Conservation (phyloP, 148 eudicot genomes). For the Vaccinium macrocarpon region DNA sequence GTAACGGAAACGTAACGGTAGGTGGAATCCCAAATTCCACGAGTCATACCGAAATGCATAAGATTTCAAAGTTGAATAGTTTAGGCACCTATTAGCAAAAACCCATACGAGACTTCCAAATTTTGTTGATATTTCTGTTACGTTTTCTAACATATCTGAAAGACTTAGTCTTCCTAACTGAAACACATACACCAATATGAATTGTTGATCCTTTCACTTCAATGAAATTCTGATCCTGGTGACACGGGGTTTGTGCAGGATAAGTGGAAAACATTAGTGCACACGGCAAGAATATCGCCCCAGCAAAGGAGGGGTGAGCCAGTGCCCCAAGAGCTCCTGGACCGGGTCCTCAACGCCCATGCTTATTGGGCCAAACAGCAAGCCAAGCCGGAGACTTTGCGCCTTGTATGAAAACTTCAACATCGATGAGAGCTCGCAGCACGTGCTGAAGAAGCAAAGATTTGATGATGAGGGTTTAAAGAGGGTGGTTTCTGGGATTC, state of each 20-base stretch:
- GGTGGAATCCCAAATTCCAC: not conserved
- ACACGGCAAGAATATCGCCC: constrained; percentile 90
- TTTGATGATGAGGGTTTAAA: not conserved
- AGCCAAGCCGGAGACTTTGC: constrained; percentile 70
- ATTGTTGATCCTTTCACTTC: not conserved
- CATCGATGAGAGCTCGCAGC: not conserved
- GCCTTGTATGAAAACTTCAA: constrained; percentile 37
- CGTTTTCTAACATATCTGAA: not conserved
- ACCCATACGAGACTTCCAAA: not conserved
- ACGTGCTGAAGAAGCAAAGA: not conserved
- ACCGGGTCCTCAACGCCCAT: constrained; percentile 79
- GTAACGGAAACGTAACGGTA: too few relatives aligned
- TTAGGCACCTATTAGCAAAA: not conserved
- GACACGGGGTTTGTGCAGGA: constrained; percentile 41
- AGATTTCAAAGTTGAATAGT: not conserved
- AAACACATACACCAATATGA: not conserved
- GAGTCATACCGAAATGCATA: not conserved
- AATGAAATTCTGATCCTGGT: not conserved
- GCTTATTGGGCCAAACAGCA: constrained; percentile 84
- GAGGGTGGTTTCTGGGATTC: not conserved
- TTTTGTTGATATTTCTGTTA: not conserved
- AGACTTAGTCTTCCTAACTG: not conserved
- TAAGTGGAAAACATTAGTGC: constrained; percentile 97
- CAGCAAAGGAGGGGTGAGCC: constrained; percentile 98
- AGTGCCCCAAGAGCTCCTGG: constrained; percentile 86